phyloP scores from a whole-genome alignment of 140 eudicot species.

The Oenanthe javanica region DNA sequence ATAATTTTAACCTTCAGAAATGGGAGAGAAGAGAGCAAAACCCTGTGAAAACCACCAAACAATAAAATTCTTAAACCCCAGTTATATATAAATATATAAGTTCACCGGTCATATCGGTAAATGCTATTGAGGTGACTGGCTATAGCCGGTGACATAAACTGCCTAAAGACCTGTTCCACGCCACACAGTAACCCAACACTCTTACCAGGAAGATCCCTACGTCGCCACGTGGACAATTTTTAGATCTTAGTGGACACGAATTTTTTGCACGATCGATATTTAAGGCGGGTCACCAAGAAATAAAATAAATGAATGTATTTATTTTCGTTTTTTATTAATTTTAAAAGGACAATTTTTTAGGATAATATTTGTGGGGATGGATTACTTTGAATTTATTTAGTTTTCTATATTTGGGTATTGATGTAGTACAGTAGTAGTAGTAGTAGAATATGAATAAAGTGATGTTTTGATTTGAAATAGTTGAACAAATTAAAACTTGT shows the following conservation, averaged over 20 bases:
- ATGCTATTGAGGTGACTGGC: constrained; percentile 28
- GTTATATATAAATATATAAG: constrained; percentile 48
- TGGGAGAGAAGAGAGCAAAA: constrained; percentile 28
- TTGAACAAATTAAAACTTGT: constrained; percentile 11
- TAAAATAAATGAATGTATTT: not conserved
- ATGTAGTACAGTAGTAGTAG: not conserved
- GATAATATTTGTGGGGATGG: not conserved
- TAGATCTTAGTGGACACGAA: constrained; percentile 32
- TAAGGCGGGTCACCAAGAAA: constrained; percentile 64
- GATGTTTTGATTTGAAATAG: not conserved
- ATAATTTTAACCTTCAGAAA: not conserved
- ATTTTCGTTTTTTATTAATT: not conserved
- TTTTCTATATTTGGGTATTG: not conserved
- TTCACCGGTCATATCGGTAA: constrained; percentile 52
- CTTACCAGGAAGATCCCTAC: constrained; percentile 26
- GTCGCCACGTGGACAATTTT: constrained; percentile 29
- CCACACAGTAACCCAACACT: constrained; percentile 35
- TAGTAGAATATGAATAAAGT: not conserved
- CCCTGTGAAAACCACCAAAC: constrained; percentile 73
- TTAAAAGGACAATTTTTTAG: not conserved
- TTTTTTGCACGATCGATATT: constrained; percentile 44
- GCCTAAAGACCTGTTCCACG: constrained; percentile 71
- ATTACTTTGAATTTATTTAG: not conserved
- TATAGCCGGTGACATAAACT: constrained; percentile 39
- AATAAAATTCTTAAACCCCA: constrained; percentile 57